Evolutionary conservation across 495 filamentous ascomycete genomes (phyloP).

Genomic region (Chaetomidium leptoderma): DNA sequence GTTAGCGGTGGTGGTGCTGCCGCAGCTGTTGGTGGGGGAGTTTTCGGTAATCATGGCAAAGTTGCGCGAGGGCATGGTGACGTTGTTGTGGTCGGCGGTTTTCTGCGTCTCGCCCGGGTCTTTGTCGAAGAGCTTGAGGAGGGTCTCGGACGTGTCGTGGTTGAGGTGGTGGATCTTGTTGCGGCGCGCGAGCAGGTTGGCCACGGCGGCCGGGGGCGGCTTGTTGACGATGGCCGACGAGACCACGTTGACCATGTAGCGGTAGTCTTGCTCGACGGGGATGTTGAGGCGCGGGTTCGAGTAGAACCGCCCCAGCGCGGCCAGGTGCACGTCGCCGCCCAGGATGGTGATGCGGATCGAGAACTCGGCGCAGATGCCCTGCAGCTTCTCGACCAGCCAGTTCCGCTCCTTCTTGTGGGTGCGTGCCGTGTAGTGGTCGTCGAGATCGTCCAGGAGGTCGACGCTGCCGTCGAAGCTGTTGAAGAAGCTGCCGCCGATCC

Average conservation of each 20-base stretch:
- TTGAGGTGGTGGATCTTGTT: slow-evolving; percentile 96
- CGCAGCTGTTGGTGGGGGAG: slow-evolving; percentile 41
- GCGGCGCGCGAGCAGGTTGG: slow-evolving; percentile 74
- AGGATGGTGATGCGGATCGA: slow-evolving; percentile 80
- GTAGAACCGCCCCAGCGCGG: slow-evolving; percentile 90
- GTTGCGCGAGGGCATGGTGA: slow-evolving; percentile 89
- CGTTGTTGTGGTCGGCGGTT: slow-evolving; percentile 64
- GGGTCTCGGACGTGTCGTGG: slow-evolving; percentile 76
- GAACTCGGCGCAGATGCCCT: slow-evolving; percentile 64
- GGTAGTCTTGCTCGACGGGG: slow-evolving; percentile 78
- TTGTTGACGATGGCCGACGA: slow-evolving; percentile 93
- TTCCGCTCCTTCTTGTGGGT: slow-evolving; percentile 88
- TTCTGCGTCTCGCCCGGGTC: slow-evolving; percentile 70
- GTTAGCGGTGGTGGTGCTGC: slow-evolving; percentile 8
- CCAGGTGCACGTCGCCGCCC: slow-evolving; percentile 89
- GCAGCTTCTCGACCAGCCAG: slow-evolving; percentile 66
- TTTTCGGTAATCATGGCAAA: slow-evolving; percentile 79
- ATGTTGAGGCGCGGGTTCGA: slow-evolving; percentile 75
- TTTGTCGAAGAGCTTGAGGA: slow-evolving; percentile 79
- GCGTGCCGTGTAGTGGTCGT: slow-evolving; percentile 90
- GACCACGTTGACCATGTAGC: slow-evolving; percentile 88
- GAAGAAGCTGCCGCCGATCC: slow-evolving; percentile 76
- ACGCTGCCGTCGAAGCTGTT: slow-evolving; percentile 89
- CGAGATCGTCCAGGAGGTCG: slow-evolving; percentile 87
- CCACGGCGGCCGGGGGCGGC: slow-evolving; percentile 81